Evolutionary conservation across 2,329 filamentous ascomycete species (phyloP).

Genomic region (Penicillium sp.): DNA sequence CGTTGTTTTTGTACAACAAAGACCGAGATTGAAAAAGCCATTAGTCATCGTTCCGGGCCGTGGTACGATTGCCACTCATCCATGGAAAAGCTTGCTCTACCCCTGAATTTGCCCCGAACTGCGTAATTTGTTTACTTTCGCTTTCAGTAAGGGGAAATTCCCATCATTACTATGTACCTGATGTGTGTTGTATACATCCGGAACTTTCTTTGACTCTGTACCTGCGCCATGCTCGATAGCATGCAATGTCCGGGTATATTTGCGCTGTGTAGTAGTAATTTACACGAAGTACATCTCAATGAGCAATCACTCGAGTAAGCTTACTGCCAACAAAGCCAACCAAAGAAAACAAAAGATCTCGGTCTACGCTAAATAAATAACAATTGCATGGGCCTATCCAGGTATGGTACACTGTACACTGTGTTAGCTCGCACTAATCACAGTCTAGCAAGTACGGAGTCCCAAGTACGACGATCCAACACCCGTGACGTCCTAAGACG

Average conservation of each 20-base stretch:
- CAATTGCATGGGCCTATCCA: background rate
- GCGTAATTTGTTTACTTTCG: background rate
- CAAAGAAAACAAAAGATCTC: constrained; percentile 2
- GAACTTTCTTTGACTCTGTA: background rate
- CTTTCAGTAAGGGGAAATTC: background rate
- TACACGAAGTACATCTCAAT: background rate
- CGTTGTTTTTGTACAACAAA: no score
- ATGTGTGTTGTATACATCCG: no score
- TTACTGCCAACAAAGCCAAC: background rate
- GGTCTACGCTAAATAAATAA: background rate
- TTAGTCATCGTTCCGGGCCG: background rate
- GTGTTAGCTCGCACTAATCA: constrained; percentile 2
- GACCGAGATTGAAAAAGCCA: no score
- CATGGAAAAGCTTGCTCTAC: background rate
- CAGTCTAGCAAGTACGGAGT: constrained; percentile 10
- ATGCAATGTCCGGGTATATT: no score
- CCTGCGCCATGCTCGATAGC: no score
- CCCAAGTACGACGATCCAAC: constrained; percentile 7
- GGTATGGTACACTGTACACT: constrained; percentile 17
- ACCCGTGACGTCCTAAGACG: constrained; percentile 20
- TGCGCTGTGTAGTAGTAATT: background rate
- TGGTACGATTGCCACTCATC: background rate
- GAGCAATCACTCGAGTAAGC: background rate
- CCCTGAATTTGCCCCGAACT: background rate
- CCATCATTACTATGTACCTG: background rate